These are phyloP conservation scores for Macadamia tetraphylla DNA, from an alignment of 164 flowering plant genomes.

Conservation along the genomic window DNA sequence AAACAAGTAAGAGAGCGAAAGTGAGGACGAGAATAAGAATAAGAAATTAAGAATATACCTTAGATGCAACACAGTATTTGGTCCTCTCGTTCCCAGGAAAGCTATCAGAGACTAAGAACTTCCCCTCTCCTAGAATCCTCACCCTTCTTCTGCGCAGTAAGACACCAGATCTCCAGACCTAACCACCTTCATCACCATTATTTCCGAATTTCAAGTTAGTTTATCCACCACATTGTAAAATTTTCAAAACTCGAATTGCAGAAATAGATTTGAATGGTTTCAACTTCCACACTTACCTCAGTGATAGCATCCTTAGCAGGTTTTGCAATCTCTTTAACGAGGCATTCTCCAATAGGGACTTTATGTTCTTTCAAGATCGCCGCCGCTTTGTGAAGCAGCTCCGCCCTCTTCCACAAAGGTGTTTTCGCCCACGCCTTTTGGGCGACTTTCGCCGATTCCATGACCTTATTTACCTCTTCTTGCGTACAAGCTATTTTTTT, in stretches of 20 bases:
- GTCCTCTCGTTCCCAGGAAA: constrained; percentile 98
- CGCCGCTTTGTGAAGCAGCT: constrained; percentile 96
- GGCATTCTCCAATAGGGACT: constrained; percentile 86
- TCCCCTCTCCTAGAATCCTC: constrained; percentile 82
- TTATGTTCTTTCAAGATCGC: constrained; percentile 87
- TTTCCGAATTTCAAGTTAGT: neutral
- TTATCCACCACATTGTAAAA: neutral
- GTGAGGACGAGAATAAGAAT: too few relatives aligned
- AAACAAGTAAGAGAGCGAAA: neutral
- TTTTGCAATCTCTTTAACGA: constrained; percentile 92
- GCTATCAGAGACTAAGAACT: constrained; percentile 87
- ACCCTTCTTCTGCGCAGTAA: constrained; percentile 98
- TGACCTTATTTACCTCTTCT: constrained; percentile 88
- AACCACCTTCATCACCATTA: constrained; percentile 61
- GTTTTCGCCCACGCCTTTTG: constrained; percentile 95
- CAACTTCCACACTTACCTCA: constrained; percentile 45
- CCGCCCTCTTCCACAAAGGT: constrained; percentile 96
- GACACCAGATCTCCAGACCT: constrained; percentile 95
- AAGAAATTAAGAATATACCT: constrained; percentile 38
- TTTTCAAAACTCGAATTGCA: too few relatives aligned
- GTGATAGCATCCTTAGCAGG: constrained; percentile 97
- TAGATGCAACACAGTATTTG: constrained; percentile 89
- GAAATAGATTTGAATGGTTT: neutral
- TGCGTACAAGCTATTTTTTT: constrained; percentile 79
- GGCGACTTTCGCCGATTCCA: constrained; percentile 73